Base-by-base conservation (phyloP, 2,329 filamentous ascomycete genomes). In the Fusarium pseudograminearum region DNA sequence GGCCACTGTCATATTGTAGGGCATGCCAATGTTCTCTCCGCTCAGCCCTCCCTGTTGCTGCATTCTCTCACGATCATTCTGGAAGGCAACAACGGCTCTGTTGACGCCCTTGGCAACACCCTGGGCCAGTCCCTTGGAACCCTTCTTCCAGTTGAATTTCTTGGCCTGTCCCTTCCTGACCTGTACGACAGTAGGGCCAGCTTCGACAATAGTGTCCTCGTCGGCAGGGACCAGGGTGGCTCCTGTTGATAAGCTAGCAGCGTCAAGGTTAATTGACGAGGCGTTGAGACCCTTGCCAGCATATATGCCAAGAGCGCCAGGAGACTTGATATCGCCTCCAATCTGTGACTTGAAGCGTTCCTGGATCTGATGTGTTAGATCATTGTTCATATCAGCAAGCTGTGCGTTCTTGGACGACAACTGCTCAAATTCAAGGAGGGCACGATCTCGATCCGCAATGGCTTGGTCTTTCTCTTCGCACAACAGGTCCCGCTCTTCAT, bases 101-200 rank as follows among this genome's bases (percentile, higher is more conserved):
- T 97, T 97, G 79, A 98, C 90, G 54, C 94, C 94, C 83, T 98
- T 98, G 65, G 92, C 92, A 53, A 98, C 92, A 76, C 94, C 95
- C 80, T 98, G 97, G 30, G 94, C 94, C 74, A 98, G 91, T 58
- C 93, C 94, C 81, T 97, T 95, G 40, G 93, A 93, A 40, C 94
- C 94, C 84, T 97, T 97, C 86, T 98, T 97, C 94, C 96, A 98
- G 82, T 97, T 97, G 82, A 98, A 98, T 79, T 98, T 98, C 83
- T 94, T 97, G 56, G 91, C 90, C 77, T 97, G 94, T 31, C 92
- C 94, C 82, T 98, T 98, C 74, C 94, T 90, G 67, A 98, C 97
- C 74, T 96, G 97, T 65, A 98, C 92, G 34, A 98, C 92, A 65
- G 97, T 96, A n/a, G 96, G 94, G 4, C 93, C 92, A 30, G 89